These are phyloP conservation scores for Pascua guehoae DNA, from an alignment of 1,284 basidiomycete genomes.

Conservation along the genomic window DNA sequence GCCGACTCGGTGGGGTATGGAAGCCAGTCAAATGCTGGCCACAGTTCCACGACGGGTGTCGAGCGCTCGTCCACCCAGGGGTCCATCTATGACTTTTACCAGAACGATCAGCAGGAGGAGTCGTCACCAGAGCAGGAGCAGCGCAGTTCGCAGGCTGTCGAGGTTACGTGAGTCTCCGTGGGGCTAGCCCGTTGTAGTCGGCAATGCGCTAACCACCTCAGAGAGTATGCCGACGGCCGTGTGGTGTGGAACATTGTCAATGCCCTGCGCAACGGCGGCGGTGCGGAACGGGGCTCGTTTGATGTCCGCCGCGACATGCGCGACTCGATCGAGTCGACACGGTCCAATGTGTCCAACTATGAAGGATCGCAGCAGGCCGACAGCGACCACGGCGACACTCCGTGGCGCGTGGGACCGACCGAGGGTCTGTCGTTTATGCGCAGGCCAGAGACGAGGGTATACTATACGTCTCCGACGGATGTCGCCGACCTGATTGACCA, in stretches of 20 bases:
- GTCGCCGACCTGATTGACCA: slow-evolving; percentile 47
- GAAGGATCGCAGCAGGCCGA: not conserved
- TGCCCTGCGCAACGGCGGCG: slow-evolving; percentile 25
- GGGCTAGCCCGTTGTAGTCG: not conserved
- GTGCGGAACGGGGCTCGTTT: not conserved
- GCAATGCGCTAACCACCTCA: slow-evolving; percentile 8
- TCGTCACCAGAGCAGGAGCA: not conserved
- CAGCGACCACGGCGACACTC: slow-evolving; percentile 5
- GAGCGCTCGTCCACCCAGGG: slow-evolving; percentile 7
- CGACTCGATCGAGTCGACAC: slow-evolving; percentile 3
- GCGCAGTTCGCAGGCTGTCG: slow-evolving; percentile 32
- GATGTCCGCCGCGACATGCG: not conserved
- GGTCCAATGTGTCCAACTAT: not conserved
- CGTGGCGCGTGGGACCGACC: slow-evolving; percentile 17
- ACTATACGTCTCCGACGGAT: slow-evolving; percentile 37
- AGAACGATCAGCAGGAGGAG: not conserved
- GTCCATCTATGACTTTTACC: slow-evolving; percentile 14
- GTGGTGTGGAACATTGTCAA: slow-evolving; percentile 46
- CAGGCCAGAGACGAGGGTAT: slow-evolving; percentile 38
- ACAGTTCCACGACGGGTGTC: not conserved
- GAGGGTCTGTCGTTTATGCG: slow-evolving; percentile 10
- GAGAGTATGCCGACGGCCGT: slow-evolving; percentile 44
- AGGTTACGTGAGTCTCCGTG: slow-evolving; percentile 30
- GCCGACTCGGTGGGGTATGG: not conserved
- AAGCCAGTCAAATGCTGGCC: not conserved